phyloP scores from a whole-genome alignment of 352 stramenopile genomes.

The Phytopythium aichiense region DNA sequence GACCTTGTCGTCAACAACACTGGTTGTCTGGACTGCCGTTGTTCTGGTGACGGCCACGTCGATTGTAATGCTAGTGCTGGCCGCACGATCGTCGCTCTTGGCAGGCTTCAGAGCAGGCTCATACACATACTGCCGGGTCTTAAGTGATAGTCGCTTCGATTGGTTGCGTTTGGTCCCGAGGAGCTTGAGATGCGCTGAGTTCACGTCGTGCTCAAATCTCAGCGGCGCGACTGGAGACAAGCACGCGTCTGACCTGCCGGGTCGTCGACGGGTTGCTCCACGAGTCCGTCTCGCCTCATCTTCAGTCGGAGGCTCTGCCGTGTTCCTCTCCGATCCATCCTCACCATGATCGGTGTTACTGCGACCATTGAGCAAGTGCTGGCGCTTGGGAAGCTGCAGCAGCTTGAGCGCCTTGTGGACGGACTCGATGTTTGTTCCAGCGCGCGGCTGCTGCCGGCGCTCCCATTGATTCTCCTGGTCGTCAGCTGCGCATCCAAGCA shows the following conservation, averaged over 20 bases:
- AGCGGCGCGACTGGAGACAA: neutral
- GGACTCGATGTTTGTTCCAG: neutral
- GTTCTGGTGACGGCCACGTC: neutral
- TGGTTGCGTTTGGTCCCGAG: neutral
- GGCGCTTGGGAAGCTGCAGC: neutral
- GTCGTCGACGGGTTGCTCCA: neutral
- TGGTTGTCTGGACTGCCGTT: neutral
- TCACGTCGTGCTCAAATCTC: neutral
- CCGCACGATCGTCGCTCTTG: neutral
- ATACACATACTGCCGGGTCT: conserved; percentile 1
- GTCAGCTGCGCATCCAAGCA: neutral
- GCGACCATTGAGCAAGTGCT: neutral
- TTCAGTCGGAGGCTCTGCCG: neutral
- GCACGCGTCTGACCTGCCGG: neutral
- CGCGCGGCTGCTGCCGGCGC: neutral
- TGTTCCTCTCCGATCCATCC: neutral
- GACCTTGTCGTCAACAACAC: neutral
- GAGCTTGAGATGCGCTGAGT: neutral
- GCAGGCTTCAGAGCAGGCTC: neutral
- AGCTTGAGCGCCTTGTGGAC: neutral
- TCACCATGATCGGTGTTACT: neutral
- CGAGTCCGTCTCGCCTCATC: neutral
- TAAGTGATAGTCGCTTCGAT: neutral
- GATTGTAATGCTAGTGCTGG: neutral
- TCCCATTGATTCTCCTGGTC: neutral